Conservation (phyloP, 306 rosid species). For the Dryas drummondii region DNA sequence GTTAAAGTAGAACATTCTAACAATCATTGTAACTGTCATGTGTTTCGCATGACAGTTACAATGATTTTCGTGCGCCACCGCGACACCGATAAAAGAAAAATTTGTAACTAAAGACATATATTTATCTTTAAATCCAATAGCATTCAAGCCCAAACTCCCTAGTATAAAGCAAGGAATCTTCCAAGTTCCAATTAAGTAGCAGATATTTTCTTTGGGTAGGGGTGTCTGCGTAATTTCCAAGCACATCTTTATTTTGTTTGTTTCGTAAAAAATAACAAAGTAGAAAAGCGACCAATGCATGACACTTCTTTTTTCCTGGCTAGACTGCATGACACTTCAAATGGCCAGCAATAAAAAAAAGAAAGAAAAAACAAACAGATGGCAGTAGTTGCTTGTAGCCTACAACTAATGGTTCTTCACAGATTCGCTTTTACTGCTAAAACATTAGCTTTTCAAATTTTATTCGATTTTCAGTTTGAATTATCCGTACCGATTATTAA, state of each 20-base stretch:
- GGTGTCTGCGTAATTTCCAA: background rate
- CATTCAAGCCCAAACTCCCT: background rate
- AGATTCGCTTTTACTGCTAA: too few relatives aligned
- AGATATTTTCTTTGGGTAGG: background rate
- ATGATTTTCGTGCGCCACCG: too few relatives aligned
- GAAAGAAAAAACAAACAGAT: background rate
- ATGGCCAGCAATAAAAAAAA: too few relatives aligned
- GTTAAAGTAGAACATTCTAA: too few relatives aligned
- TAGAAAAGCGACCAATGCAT: conserved; percentile 2
- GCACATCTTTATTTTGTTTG: background rate
- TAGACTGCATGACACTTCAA: background rate
- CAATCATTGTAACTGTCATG: too few relatives aligned
- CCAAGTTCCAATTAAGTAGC: background rate
- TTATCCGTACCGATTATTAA: too few relatives aligned
- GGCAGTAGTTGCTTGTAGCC: background rate
- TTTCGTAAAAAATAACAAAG: background rate
- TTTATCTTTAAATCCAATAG: background rate
- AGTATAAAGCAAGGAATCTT: background rate
- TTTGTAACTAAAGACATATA: background rate
- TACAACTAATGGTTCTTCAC: too few relatives aligned
- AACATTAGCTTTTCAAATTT: too few relatives aligned
- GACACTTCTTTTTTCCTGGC: background rate
- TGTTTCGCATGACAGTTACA: too few relatives aligned
- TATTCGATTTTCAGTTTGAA: too few relatives aligned
- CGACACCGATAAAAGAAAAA: too few relatives aligned